phyloP scores from a whole-genome alignment of 345 rosid genomes.

The Eucalyptus cloeziana region DNA sequence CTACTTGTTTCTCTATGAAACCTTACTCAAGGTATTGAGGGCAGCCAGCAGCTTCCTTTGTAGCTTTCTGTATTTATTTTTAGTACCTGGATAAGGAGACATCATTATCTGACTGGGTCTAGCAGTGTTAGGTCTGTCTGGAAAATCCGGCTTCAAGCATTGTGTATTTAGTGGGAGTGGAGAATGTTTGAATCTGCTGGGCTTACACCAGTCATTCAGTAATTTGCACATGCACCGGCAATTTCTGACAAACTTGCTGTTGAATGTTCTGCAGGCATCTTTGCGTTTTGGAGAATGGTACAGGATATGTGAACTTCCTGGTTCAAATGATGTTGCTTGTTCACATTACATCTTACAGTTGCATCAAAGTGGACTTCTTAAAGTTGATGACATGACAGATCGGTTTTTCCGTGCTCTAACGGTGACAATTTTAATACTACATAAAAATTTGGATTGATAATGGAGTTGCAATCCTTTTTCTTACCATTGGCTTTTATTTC shows the following conservation, averaged over 20 bases:
- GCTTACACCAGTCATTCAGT: neutral
- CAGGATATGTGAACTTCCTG: conserved; percentile 66
- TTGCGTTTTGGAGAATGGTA: conserved; percentile 69
- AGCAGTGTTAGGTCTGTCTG: neutral
- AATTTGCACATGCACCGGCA: neutral
- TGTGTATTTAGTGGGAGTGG: neutral
- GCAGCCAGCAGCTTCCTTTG: neutral
- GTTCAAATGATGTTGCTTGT: conserved; percentile 56
- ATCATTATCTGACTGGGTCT: neutral
- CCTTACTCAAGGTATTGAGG: neutral
- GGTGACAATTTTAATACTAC: conserved; percentile 14
- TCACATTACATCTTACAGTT: conserved; percentile 55
- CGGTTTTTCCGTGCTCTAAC: conserved; percentile 70
- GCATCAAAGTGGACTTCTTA: conserved; percentile 72
- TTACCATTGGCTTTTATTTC: neutral
- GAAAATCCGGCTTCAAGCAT: neutral
- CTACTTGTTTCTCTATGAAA: neutral
- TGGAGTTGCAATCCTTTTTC: neutral
- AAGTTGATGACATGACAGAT: conserved; percentile 80
- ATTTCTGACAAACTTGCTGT: neutral
- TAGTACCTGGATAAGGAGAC: neutral
- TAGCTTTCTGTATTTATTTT: neutral
- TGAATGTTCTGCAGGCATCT: conserved; percentile 39
- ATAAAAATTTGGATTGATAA: neutral
- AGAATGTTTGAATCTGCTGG: neutral